phyloP scores from a whole-genome alignment of 176 grass and related monocot genomes.

The Triticum turgidum region DNA sequence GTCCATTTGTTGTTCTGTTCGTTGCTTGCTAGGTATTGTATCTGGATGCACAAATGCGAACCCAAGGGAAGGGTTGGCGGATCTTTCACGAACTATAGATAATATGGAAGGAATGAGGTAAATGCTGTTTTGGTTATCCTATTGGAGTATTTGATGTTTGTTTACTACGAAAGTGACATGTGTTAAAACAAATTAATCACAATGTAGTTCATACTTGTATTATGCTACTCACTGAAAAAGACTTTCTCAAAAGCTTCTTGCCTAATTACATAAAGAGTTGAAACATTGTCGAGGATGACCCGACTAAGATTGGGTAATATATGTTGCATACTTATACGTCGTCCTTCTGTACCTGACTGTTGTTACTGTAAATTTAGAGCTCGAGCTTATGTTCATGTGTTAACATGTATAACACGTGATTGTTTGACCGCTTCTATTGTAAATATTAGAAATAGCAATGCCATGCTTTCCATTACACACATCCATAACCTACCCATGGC shows the following conservation, averaged over 20 bases:
- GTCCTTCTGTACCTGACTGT: neutral
- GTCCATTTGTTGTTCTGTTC: constrained; percentile 1
- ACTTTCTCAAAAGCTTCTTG: neutral
- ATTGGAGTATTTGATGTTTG: constrained; percentile 15
- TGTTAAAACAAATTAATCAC: neutral
- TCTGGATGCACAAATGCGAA: constrained; percentile 33
- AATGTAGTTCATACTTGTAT: neutral
- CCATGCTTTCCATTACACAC: neutral
- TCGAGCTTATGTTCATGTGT: constrained; percentile 2
- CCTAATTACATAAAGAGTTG: neutral
- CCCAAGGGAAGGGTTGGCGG: constrained; percentile 48
- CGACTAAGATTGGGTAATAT: neutral
- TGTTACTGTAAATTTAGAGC: constrained; percentile 11
- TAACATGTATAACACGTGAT: neutral
- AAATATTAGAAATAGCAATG: constrained; percentile 12
- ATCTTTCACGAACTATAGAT: constrained; percentile 65
- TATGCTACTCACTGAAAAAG: constrained; percentile 3
- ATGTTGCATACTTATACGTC: neutral
- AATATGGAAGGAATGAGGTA: constrained; percentile 61
- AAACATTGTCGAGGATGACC: constrained; percentile 10
- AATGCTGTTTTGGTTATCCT: neutral
- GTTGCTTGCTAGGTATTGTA: constrained; percentile 56
- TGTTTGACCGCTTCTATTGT: constrained; percentile 7
- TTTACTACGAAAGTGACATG: neutral
- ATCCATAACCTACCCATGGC: neutral